A percentile compares a stretch with the other conserved stretches of the same genome.
Conservation (phyloP, 768 basidiomycete genomes). For the Boletellus emodensis region DNA sequence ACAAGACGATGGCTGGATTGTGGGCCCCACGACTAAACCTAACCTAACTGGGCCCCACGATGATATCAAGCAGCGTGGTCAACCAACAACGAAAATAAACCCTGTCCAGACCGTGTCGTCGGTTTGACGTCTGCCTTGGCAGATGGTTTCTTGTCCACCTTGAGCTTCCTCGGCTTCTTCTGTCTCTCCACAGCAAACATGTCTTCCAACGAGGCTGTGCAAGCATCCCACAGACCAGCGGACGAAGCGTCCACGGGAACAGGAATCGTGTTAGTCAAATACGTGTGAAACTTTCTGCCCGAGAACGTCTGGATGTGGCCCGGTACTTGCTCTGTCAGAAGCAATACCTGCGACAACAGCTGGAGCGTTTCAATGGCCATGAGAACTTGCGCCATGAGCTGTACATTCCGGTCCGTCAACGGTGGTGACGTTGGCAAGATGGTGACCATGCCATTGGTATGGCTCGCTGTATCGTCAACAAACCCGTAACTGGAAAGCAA, state of each 20-base stretch:
- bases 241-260: conserved; percentile 24
- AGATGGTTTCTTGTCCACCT: conserved; percentile 13
- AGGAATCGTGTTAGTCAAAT: conserved; percentile 36
- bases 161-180: conserved; percentile 42
- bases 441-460: conserved; percentile 13
- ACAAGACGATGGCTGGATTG: too few relatives aligned
- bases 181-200: conserved; percentile 45
- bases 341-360: conserved; percentile 56
- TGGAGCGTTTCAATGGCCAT: conserved; percentile 58
- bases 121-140: conserved; percentile 24
- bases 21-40: too few relatives aligned
- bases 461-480: conserved; percentile 14
- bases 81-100: conserved; percentile 41
- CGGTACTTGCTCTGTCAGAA: conserved; percentile 48
- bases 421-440: conserved; percentile 16
- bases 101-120: conserved; percentile 6
- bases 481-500: conserved; percentile 50
- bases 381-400: conserved; percentile 62
- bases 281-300: conserved; percentile 54
- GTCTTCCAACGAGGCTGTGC: conserved; percentile 42
- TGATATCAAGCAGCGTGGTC: conserved; percentile 33
- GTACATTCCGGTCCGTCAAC: conserved; percentile 57
- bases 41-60: too few relatives aligned
- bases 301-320: conserved; percentile 51
- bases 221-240: conserved; percentile 44